Percentiles rank a stretch among this genome's conserved stretches.
phyloP scores from a whole-genome alignment of 257 asterid species.

The Linaria vulgaris region DNA sequence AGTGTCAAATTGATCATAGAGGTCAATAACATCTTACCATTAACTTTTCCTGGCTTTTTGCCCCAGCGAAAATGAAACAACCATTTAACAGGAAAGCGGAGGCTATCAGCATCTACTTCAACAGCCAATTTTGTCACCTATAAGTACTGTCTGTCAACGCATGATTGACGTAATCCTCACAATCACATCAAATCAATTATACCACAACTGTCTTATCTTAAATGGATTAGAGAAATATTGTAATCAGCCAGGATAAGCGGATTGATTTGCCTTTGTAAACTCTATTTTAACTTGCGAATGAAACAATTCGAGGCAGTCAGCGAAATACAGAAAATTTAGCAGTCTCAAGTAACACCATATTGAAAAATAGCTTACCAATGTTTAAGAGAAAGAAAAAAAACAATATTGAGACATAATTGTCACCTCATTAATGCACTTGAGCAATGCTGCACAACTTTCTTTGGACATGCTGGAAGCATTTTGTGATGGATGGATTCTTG shows the following conservation, averaged over 20 bases:
- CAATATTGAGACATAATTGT: conserved; percentile 14
- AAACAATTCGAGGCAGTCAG: too few species aligned
- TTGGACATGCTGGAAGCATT: conserved; percentile 72
- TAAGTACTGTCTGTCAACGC: conserved; percentile 40
- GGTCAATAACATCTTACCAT: conserved; percentile 62
- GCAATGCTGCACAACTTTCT: conserved; percentile 65
- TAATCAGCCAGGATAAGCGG: too few species aligned
- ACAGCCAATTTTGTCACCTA: conserved; percentile 82
- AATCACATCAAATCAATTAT: too few species aligned
- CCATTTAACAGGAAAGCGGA: conserved; percentile 88
- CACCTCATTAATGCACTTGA: conserved; percentile 87
- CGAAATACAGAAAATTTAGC: too few species aligned
- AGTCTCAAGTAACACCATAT: conserved; percentile 52
- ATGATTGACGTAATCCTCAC: too few species aligned
- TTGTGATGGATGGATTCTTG: conserved; percentile 88
- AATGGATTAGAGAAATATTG: too few species aligned
- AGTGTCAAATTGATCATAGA: conserved; percentile 38
- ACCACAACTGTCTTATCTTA: too few species aligned
- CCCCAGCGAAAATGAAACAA: conserved; percentile 99
- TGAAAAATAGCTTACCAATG: conserved; percentile 26
- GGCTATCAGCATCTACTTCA: conserved; percentile 82
- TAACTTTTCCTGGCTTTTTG: conserved; percentile 83
- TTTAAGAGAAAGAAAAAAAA: conserved; percentile 18
- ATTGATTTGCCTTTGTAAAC: too few species aligned
- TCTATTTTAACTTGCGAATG: too few species aligned